Conservation (phyloP, 805 yeast species). For the Candida quercuum region DNA sequence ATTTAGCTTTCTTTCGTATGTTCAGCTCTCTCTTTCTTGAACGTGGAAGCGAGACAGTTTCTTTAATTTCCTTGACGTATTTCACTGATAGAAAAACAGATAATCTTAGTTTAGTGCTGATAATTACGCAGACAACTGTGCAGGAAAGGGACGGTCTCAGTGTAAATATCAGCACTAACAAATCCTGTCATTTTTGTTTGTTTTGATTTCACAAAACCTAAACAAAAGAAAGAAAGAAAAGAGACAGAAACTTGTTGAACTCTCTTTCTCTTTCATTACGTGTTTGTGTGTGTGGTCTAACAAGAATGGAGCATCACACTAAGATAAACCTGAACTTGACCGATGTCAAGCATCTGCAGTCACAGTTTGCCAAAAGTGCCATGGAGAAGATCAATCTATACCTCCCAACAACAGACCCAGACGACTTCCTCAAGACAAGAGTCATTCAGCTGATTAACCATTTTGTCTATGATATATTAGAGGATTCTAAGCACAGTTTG, state of each 20-base stretch:
- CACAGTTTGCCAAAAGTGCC: conserved; percentile 36
- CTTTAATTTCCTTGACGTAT: too few species aligned
- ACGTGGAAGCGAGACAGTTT: too few species aligned
- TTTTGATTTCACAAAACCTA: too few species aligned
- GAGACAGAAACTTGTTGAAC: too few species aligned
- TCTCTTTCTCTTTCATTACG: too few species aligned
- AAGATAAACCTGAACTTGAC: conserved; percentile 44
- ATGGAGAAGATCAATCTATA: conserved; percentile 42
- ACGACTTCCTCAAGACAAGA: conserved; percentile 40
- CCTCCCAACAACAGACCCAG: conserved; percentile 34
- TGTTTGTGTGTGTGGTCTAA: too few species aligned
- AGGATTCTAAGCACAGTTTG: conserved; percentile 48
- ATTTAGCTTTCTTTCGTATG: too few species aligned
- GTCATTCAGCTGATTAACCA: conserved; percentile 39
- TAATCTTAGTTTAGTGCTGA: conserved; percentile 1
- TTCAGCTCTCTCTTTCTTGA: too few species aligned
- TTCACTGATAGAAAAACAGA: too few species aligned
- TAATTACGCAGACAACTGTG: background rate
- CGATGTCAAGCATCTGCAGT: conserved; percentile 47
- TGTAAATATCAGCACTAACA: conserved; percentile 2
- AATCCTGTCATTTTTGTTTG: too few species aligned
- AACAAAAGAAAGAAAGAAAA: background rate
- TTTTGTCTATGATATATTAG: conserved; percentile 49
- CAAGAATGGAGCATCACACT: conserved; percentile 22
- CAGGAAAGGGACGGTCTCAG: background rate